Evolutionary conservation across 306 rosid species (phyloP).

Genomic region (Cicer pinnatifidum): DNA sequence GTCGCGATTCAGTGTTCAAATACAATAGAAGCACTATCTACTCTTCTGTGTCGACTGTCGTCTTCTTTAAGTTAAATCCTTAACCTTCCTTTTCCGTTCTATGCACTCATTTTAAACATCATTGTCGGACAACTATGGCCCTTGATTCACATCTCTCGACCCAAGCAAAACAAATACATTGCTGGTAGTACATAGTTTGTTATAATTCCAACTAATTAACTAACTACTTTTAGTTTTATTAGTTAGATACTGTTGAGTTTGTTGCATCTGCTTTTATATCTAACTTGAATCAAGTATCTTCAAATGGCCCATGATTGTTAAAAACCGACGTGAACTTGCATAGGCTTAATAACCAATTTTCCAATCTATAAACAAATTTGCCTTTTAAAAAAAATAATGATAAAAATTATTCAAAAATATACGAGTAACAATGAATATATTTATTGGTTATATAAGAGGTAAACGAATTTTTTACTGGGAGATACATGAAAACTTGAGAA

Average conservation of each 20-base stretch:
- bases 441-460: neutral
- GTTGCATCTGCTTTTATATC: conserved; percentile 37
- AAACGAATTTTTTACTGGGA: too few relatives aligned
- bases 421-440: neutral
- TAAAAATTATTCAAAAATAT: neutral
- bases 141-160: conserved; percentile 3
- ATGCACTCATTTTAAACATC: neutral
- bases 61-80: neutral
- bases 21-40: too few relatives aligned
- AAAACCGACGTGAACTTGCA: neutral
- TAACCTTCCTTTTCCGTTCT: neutral
- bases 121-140: conserved; percentile 20
- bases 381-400: too few relatives aligned
- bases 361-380: neutral
- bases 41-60: too few relatives aligned
- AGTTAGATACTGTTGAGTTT: conserved; percentile 37
- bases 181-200: conserved; percentile 2
- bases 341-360: neutral
- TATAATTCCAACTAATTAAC: conserved; percentile 40
- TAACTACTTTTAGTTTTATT: conserved; percentile 12
- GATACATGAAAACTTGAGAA: neutral
- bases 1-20: too few relatives aligned
- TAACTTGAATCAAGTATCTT: conserved; percentile 28
- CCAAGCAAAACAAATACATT: neutral
- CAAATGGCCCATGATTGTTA: neutral